These are phyloP conservation scores for Clitocybe nebularis DNA, from an alignment of 1,284 basidiomycete genomes.

Conservation along the genomic window DNA sequence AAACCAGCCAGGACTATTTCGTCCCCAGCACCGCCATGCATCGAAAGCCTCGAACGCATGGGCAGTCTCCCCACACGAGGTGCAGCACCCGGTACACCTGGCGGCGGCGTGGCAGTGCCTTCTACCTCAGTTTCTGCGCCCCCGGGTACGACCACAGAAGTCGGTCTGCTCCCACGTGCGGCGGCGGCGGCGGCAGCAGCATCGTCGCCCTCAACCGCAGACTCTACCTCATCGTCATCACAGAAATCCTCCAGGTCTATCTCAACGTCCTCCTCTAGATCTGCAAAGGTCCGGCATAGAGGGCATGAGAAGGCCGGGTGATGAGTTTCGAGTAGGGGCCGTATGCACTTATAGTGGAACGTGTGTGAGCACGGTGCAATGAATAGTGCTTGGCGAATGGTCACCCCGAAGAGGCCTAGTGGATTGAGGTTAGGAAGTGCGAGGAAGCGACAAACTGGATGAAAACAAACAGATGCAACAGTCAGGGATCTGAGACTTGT, in stretches of 20 bases:
- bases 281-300: conserved; percentile 89
- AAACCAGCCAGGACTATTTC: conserved; percentile 22
- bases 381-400: conserved; percentile 94
- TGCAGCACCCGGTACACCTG: not conserved
- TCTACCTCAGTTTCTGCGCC: conserved; percentile 4
- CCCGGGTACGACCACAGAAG: not conserved
- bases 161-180: not conserved
- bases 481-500: conserved; percentile 73
- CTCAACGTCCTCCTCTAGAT: conserved; percentile 96
- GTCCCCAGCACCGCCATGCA: conserved; percentile 12
- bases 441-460: conserved; percentile 1
- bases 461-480: conserved; percentile 85
- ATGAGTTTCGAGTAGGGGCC: conserved; percentile 83
- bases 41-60: not conserved
- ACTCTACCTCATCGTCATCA: conserved; percentile 13
- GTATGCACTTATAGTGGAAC: conserved; percentile 98
- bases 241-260: conserved; percentile 39
- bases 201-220: conserved; percentile 4
- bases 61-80: not conserved
- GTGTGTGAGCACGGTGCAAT: conserved; percentile 96
- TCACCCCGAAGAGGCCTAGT: conserved; percentile 84
- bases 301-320: conserved; percentile 95
- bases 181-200: conserved; percentile 3
- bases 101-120: not conserved
- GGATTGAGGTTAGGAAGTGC: conserved; percentile 1